Base-by-base conservation (phyloP, 192 early-diverging fungal species). In the Jimgerdemannia lactiflua region DNA sequence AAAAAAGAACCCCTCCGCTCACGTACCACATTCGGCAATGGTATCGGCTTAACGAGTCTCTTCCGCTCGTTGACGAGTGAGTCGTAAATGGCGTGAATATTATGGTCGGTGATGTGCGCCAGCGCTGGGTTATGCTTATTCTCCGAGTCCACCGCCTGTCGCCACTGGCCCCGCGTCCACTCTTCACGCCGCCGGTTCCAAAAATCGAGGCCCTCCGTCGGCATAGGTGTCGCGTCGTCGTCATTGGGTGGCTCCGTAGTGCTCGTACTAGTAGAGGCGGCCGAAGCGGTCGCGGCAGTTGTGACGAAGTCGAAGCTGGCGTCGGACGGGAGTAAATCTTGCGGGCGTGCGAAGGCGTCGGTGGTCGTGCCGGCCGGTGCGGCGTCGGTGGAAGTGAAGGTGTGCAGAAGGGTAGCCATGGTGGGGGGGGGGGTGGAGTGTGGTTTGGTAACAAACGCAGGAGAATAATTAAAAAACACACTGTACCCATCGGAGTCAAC, bases 121-220 rank as follows among this genome's bases (percentile, higher is more conserved):
- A 79, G 59, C 4, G 79, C 80, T 7, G 77, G 80, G 42, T 82
- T 81, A 67, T 75, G 70, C 68, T 70, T 79, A 39, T 75, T 80
- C 42, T 72, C 69, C 29, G 75, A 81, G 65, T 71, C 71, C 68
- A 70, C 74, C 4, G 78, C 72, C 11, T 70, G 71, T 41, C 67
- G 78, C 74, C 69, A 75, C 18, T 70, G 54, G 68, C 66, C 80
- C 41, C 74, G 49, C 1, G 82, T 88, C 87, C 87, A 88, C 65
- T 77, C 65, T 42, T 83, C 80, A 17, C 87, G 73, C n/a, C 79
- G 80, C 42, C 65, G 71, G 69, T 85, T 81, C 87, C 87, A 88
- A 68, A 80, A 78, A 29, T 82, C 80, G 10, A 88, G 70, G 40
- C 83, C 85, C 49, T 29, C 29, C 29, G 29, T 29, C 29, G 29